Evolutionary conservation across 306 rosid genomes (phyloP).

Genomic region (Dalbergia cultrata): DNA sequence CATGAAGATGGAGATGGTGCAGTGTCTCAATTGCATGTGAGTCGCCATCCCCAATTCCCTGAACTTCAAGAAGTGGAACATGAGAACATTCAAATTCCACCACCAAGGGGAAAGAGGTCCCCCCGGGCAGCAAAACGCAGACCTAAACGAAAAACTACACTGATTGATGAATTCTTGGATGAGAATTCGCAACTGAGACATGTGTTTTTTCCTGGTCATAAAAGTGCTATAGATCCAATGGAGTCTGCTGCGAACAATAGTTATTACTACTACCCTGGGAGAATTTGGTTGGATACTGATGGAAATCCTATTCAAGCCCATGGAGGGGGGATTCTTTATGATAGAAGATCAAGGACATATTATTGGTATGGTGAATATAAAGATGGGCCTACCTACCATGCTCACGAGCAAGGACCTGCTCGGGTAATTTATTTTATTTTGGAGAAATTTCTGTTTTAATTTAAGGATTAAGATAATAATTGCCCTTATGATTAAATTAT

Average conservation of each 20-base stretch:
- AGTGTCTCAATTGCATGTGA: conserved; percentile 52
- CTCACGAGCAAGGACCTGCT: conserved; percentile 87
- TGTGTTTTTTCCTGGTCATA: conserved; percentile 78
- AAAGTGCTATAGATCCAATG: conserved; percentile 69
- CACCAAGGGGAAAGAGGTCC: conserved; percentile 91
- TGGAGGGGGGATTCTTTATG: conserved; percentile 92
- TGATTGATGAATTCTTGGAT: conserved; percentile 93
- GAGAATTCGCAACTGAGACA: conserved; percentile 90
- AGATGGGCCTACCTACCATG: conserved; percentile 92
- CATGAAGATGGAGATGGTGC: conserved; percentile 49
- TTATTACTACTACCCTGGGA: conserved; percentile 79
- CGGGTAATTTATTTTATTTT: conserved; percentile 71
- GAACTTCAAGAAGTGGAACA: conserved; percentile 90
- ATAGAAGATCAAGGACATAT: conserved; percentile 73
- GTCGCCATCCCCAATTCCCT: conserved; percentile 64
- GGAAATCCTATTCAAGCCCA: conserved; percentile 97
- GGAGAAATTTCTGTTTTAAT: conserved; percentile 24
- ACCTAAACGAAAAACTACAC: conserved; percentile 74
- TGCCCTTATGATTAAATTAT: conserved; percentile 16
- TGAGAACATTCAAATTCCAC: conserved; percentile 85
- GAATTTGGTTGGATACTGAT: conserved; percentile 94
- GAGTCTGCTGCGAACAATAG: conserved; percentile 65
- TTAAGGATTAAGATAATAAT: conserved; percentile 17
- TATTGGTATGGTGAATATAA: conserved; percentile 99
- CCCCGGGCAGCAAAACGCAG: conserved; percentile 90